A percentile compares a stretch with the other conserved stretches of the same genome.
Conservation (phyloP, 805 yeast species). For the Cyberlindnera samutprakarnensis region DNA sequence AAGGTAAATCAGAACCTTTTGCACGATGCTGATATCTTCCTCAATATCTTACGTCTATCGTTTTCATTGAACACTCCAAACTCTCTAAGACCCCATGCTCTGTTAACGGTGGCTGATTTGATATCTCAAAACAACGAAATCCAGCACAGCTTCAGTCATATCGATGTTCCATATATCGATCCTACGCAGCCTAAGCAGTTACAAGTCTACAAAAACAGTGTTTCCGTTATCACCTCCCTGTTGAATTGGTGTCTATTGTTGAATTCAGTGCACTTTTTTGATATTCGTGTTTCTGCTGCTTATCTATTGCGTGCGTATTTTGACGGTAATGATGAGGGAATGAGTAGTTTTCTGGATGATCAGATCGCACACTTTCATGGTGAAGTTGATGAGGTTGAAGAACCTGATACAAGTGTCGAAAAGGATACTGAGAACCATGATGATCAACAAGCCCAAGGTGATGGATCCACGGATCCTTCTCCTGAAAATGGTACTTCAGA, state of each 20-base stretch:
- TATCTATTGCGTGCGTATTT: slow-evolving; percentile 63
- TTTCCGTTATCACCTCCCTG: slow-evolving; percentile 71
- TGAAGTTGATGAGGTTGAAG: slow-evolving; percentile 18
- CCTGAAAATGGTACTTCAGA: neutral
- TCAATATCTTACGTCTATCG: slow-evolving; percentile 59
- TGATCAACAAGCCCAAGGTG: neutral
- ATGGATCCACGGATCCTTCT: neutral
- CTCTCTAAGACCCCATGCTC: slow-evolving; percentile 56
- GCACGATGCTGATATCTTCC: slow-evolving; percentile 52
- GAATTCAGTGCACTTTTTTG: slow-evolving; percentile 81
- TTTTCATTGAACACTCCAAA: slow-evolving; percentile 62
- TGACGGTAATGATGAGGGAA: slow-evolving; percentile 52
- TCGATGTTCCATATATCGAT: slow-evolving; percentile 90
- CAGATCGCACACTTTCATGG: slow-evolving; percentile 46
- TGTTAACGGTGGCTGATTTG: slow-evolving; percentile 71
- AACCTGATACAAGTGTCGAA: no score
- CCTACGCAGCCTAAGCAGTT: slow-evolving; percentile 45
- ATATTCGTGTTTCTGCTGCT: slow-evolving; percentile 68
- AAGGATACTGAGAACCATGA: neutral
- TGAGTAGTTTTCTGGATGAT: slow-evolving; percentile 52
- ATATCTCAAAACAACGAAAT: slow-evolving; percentile 58
- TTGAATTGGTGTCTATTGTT: slow-evolving; percentile 75
- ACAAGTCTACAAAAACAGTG: slow-evolving; percentile 24
- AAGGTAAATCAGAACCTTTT: slow-evolving; percentile 53
- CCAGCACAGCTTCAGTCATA: slow-evolving; percentile 65